phyloP scores from a whole-genome alignment of 176 grass and related monocot species.

The Hordeum vulgare region DNA sequence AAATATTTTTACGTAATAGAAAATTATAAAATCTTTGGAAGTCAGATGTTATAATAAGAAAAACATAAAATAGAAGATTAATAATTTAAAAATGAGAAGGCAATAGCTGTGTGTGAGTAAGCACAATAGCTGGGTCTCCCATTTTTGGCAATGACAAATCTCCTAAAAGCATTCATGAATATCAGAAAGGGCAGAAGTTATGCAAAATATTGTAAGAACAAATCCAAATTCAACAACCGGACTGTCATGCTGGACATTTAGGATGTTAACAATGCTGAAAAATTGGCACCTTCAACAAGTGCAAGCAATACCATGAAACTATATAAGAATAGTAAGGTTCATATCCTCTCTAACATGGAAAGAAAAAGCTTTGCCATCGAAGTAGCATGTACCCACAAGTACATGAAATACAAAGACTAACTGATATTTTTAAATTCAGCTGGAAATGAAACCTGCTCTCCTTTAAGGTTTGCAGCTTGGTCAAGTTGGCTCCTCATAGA shows the following conservation, averaged over 20 bases:
- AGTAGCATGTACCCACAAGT: conserved; percentile 14
- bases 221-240: not conserved
- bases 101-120: not conserved
- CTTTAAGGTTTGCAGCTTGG: conserved; percentile 80
- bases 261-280: conserved; percentile 27
- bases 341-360: conserved; percentile 26
- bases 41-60: not conserved
- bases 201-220: conserved; percentile 8
- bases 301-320: conserved; percentile 5
- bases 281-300: conserved; percentile 20
- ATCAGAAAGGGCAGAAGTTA: not conserved
- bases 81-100: not conserved
- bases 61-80: not conserved
- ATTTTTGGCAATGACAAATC: not conserved
- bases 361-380: conserved; percentile 8
- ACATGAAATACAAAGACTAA: conserved; percentile 45
- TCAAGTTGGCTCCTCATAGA: conserved; percentile 91
- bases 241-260: conserved; percentile 2
- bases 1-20: not conserved
- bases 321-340: conserved; percentile 23
- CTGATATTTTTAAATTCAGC: conserved; percentile 41
- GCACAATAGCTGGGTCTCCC: not conserved
- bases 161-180: not conserved
- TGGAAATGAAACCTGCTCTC: conserved; percentile 79
- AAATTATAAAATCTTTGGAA: not conserved